Percentiles rank a stretch among this genome's conserved stretches.
phyloP scores from a whole-genome alignment of 805 yeast species.

The Candida multigemmis region DNA sequence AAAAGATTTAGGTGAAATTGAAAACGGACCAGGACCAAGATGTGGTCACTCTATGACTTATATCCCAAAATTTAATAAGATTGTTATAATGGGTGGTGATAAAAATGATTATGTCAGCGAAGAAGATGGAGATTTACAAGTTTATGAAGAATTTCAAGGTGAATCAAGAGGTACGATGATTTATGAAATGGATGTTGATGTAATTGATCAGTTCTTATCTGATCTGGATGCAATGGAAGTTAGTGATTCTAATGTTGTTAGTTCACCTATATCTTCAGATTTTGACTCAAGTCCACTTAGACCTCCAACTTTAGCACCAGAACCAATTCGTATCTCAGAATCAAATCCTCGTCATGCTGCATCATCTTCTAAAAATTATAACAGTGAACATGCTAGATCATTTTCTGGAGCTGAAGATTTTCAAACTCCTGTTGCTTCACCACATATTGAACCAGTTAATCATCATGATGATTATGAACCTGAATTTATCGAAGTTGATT shows the following conservation, averaged over 20 bases:
- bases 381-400: constrained; percentile 23
- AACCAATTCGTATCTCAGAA: neutral
- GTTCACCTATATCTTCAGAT: neutral
- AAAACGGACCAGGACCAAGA: constrained; percentile 72
- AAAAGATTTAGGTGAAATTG: constrained; percentile 35
- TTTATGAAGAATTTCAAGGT: constrained; percentile 43
- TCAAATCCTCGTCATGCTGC: neutral
- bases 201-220: constrained; percentile 22
- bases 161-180: constrained; percentile 46
- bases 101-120: constrained; percentile 55
- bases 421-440: constrained; percentile 19
- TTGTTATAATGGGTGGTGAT: constrained; percentile 90
- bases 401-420: constrained; percentile 25
- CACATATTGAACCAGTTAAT: constrained; percentile 2
- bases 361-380: neutral
- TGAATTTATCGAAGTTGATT: constrained; percentile 18
- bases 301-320: neutral
- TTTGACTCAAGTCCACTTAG: neutral
- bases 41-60: constrained; percentile 88
- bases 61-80: constrained; percentile 52
- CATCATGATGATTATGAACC: constrained; percentile 1
- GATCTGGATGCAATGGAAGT: too few relatives aligned
- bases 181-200: constrained; percentile 51
- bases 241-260: too few relatives aligned
- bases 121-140: constrained; percentile 39